phyloP scores from a whole-genome alignment of 371 early-diverging fungal species.

The Mucor mucedo region DNA sequence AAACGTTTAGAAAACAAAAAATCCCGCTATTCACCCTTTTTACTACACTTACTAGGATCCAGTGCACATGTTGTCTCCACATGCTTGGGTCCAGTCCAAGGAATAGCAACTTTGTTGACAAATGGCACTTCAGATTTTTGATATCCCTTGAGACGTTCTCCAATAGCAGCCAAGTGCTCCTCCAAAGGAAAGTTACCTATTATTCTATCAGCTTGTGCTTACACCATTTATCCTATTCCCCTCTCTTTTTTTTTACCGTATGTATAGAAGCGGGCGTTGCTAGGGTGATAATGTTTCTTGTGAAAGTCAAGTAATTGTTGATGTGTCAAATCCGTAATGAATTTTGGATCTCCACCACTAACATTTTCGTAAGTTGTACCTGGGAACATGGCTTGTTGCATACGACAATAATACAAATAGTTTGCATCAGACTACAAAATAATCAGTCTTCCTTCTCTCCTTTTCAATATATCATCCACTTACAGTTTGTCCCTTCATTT shows the following conservation, averaged over 20 bases:
- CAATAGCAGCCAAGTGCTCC: conserved; percentile 73
- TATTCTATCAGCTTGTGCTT: neutral
- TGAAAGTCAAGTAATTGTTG: conserved; percentile 85
- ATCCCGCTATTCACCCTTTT: neutral
- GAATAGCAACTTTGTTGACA: conserved; percentile 59
- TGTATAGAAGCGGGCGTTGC: conserved; percentile 87
- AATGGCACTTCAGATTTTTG: conserved; percentile 41
- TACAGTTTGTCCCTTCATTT: conserved; percentile 95
- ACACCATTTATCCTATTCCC: neutral
- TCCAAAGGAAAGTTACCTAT: conserved; percentile 71
- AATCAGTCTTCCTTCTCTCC: neutral
- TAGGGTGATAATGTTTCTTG: conserved; percentile 85
- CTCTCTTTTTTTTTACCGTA: conserved; percentile 63
- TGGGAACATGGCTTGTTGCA: conserved; percentile 85
- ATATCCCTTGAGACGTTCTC: conserved; percentile 55
- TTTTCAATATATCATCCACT: conserved; percentile 1
- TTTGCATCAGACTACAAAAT: conserved; percentile 68
- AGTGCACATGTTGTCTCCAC: conserved; percentile 67
- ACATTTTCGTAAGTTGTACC: conserved; percentile 81
- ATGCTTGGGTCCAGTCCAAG: conserved; percentile 55
- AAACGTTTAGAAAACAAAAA: conserved; percentile 1
- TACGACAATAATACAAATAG: conserved; percentile 75
- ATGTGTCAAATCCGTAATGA: conserved; percentile 87
- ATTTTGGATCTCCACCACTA: conserved; percentile 93
- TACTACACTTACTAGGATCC: conserved; percentile 70